Percentiles rank a stretch among this genome's conserved stretches.
Evolutionary conservation across 306 rosid species (phyloP).

Genomic region (Carpinus fangiana): DNA sequence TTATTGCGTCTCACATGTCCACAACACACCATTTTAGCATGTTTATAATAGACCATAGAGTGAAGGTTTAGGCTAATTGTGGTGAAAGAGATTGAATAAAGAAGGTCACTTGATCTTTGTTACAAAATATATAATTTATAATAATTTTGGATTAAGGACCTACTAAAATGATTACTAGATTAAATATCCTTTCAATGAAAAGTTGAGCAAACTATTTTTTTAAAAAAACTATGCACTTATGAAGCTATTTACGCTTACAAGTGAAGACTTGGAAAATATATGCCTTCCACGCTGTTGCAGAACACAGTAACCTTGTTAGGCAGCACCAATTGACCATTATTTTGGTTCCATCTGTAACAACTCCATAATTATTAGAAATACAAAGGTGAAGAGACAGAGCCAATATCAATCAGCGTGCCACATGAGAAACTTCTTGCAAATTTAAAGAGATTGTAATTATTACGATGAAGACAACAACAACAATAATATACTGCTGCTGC

Average conservation of each 20-base stretch:
- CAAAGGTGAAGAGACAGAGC: neutral
- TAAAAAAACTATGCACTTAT: slow-evolving; percentile 1
- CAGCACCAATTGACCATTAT: slow-evolving; percentile 53
- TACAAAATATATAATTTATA: neutral
- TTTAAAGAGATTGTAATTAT: neutral
- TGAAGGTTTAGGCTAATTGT: neutral
- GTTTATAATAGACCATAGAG: neutral
- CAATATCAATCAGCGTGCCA: slow-evolving; percentile 2
- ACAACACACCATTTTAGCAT: neutral
- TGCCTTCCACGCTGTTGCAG: slow-evolving; percentile 92
- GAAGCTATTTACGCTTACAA: slow-evolving; percentile 58
- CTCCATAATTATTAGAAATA: slow-evolving; percentile 34
- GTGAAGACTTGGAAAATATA: slow-evolving; percentile 98
- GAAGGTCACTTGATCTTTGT: neutral
- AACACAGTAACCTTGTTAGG: slow-evolving; percentile 88
- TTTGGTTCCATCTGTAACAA: slow-evolving; percentile 56
- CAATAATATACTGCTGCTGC: neutral
- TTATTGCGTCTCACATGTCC: neutral
- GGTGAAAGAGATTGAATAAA: neutral
- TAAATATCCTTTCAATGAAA: neutral
- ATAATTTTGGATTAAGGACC: neutral
- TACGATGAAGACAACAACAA: neutral
- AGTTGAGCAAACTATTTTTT: neutral
- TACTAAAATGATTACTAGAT: neutral
- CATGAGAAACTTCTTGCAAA: slow-evolving; percentile 1